Evolutionary conservation across 129 eudicot genomes (phyloP).

Genomic region (Pittosporum tobira): DNA sequence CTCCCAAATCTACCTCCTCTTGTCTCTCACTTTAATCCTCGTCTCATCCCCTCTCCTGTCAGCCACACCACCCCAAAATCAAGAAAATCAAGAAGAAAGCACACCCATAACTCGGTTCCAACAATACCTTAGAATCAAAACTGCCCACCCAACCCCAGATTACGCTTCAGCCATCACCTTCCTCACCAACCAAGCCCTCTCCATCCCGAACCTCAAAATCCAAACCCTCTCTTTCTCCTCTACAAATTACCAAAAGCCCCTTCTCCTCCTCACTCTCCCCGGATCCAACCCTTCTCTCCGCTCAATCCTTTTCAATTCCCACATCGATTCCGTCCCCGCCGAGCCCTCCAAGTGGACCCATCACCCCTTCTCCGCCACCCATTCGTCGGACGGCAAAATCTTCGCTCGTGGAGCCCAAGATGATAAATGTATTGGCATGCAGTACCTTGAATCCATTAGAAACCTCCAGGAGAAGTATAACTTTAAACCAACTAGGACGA

Average conservation of each 20-base stretch:
- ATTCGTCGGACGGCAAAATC: conserved; percentile 46
- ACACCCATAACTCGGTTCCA: conserved; percentile 50
- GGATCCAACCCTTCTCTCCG: conserved; percentile 63
- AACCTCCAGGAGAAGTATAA: conserved; percentile 11
- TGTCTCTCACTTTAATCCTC: neutral
- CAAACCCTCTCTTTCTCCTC: conserved; percentile 35
- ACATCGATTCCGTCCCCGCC: conserved; percentile 91
- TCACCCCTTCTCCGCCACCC: conserved; percentile 62
- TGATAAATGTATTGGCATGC: conserved; percentile 82
- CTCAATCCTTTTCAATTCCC: conserved; percentile 75
- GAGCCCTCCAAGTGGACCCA: conserved; percentile 67
- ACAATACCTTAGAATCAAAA: conserved; percentile 64
- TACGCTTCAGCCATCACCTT: conserved; percentile 56
- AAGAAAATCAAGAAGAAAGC: conserved; percentile 5
- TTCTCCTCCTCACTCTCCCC: conserved; percentile 55
- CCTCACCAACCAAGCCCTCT: conserved; percentile 38
- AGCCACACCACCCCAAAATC: conserved; percentile 15
- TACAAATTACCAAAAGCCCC: conserved; percentile 44
- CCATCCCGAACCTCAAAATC: conserved; percentile 47
- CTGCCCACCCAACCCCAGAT: conserved; percentile 85
- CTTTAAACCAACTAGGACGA: conserved; percentile 39
- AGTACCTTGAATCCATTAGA: conserved; percentile 72
- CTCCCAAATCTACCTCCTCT: neutral
- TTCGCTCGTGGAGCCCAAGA: conserved; percentile 89
- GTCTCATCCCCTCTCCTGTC: conserved; percentile 10